These are phyloP conservation scores for Globisporangium canariense DNA, from an alignment of 352 stramenopile species.

Conservation along the genomic window DNA sequence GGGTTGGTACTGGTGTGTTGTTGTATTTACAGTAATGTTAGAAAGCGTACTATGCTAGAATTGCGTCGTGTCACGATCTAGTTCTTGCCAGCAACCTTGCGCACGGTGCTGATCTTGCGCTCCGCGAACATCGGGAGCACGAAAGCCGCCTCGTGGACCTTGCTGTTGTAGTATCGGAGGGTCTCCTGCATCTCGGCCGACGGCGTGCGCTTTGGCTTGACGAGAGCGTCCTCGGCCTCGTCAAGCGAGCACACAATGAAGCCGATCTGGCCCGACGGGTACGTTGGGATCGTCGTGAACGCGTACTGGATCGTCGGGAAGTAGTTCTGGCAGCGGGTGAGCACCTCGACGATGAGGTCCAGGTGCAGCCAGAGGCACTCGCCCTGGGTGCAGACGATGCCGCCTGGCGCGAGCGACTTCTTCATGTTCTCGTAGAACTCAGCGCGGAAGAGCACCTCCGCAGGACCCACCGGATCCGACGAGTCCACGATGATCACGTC, in stretches of 20 bases:
- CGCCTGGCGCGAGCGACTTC: slow-evolving; percentile 80
- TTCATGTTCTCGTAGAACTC: slow-evolving; percentile 96
- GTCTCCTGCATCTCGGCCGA: slow-evolving; percentile 53
- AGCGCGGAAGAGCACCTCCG: slow-evolving; percentile 93
- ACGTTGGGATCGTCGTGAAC: slow-evolving; percentile 98
- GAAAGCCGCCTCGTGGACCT: slow-evolving; percentile 96
- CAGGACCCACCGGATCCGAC: slow-evolving; percentile 93
- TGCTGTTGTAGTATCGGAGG: slow-evolving; percentile 94
- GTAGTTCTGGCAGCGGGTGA: slow-evolving; percentile 85
- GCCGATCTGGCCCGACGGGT: slow-evolving; percentile 98
- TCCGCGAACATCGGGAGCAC: slow-evolving; percentile 95
- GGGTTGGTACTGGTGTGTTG: background rate
- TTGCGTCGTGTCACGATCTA: background rate
- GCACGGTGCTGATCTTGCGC: slow-evolving; percentile 72
- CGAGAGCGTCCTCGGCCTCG: slow-evolving; percentile 47
- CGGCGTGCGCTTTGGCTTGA: slow-evolving; percentile 67
- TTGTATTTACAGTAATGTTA: slow-evolving; percentile 15
- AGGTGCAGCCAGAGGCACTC: slow-evolving; percentile 99
- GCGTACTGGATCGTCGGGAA: slow-evolving; percentile 98
- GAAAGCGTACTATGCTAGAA: background rate
- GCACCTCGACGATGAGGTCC: slow-evolving; percentile 94
- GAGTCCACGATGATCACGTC: slow-evolving; percentile 98
- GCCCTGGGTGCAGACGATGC: slow-evolving; percentile 90
- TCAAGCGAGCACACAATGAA: slow-evolving; percentile 93
- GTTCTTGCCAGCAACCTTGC: slow-evolving; percentile 38